Evolutionary conservation across 305 asterid genomes (phyloP), one percentile per base, ranked within the genome.

Genomic region (Andrographis paniculata): DNA sequence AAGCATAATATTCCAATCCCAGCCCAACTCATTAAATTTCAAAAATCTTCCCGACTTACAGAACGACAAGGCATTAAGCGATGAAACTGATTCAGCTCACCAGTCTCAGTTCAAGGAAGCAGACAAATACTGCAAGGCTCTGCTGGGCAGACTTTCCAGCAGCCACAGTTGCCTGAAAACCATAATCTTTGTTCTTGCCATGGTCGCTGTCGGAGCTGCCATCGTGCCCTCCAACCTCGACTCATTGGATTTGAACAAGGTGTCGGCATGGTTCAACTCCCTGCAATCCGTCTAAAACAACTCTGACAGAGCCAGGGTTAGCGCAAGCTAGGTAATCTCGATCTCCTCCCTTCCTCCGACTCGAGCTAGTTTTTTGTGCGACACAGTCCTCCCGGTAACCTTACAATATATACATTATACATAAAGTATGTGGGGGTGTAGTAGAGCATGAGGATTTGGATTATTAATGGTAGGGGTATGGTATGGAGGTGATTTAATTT

Each of bases 21-120:
- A n/a, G n/a, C n/a, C n/a, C n/a, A n/a, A n/a, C n/a, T n/a, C n/a
- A n/a, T n/a, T n/a, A n/a, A n/a, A n/a, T n/a, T n/a, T n/a, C n/a
- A n/a, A n/a, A n/a, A n/a, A 28, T 18, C 15, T 8, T 36, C 48
- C 46, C 47, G 17, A 23, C 63, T 24, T 43, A 50, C 74, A 87
- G 96, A 87, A 87, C 52, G 82, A 78, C 74, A 65, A 76, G 63
- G 84, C 77, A 27, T 41, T 68, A 36, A 66, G 45, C 23, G 76
- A 60, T 14, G 87, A 65, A 41, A 74, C 51, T 30, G 82, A 65
- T 45, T 77, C 15, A 56, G 53, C 48, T 22, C 73, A 31, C 43
- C 77, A 57, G 65, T 63, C 62, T 44, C 24, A 27, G 27, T 70
- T 69, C 50, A 75, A 65, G 72, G 87, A 88, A n/a, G 86, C 95